Conservation (phyloP, 2,329 filamentous ascomycete genomes). For the Penicillium sp. region DNA sequence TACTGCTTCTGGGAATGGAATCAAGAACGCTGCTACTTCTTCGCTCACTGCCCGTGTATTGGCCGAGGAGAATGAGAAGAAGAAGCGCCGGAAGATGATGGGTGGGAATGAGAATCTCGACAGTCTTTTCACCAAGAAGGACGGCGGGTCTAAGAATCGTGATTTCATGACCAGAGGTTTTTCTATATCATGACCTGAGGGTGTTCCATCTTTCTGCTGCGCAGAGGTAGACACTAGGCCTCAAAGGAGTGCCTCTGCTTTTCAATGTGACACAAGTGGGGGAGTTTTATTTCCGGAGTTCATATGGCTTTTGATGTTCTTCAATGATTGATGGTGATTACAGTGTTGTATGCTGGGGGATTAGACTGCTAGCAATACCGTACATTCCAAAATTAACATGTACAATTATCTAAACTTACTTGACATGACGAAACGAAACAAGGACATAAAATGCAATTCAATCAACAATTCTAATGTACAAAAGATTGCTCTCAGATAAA, state of each 20-base stretch:
- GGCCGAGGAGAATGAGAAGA: slow-evolving; percentile 78
- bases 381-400: slow-evolving; percentile 3
- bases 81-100: slow-evolving; percentile 73
- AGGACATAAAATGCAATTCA: slow-evolving; percentile 11
- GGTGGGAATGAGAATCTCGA: slow-evolving; percentile 59
- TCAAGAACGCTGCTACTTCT: slow-evolving; percentile 86
- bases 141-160: slow-evolving; percentile 43
- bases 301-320: not conserved
- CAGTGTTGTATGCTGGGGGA: not conserved
- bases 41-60: slow-evolving; percentile 82
- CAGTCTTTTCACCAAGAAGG: slow-evolving; percentile 54
- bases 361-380: not conserved
- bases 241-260: not conserved
- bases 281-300: slow-evolving; percentile 3
- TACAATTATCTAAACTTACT: not conserved
- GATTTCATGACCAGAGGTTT: slow-evolving; percentile 63
- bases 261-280: not conserved
- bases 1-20: slow-evolving; percentile 54
- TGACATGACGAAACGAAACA: not conserved
- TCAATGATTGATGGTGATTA: not conserved
- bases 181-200: slow-evolving; percentile 59
- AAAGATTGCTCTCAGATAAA: slow-evolving; percentile 19
- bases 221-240: slow-evolving; percentile 32
- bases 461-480: slow-evolving; percentile 28
- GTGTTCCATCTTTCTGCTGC: slow-evolving; percentile 49